Evolutionary conservation across 306 rosid genomes (phyloP).

Genomic region (Rosa lucieae): DNA sequence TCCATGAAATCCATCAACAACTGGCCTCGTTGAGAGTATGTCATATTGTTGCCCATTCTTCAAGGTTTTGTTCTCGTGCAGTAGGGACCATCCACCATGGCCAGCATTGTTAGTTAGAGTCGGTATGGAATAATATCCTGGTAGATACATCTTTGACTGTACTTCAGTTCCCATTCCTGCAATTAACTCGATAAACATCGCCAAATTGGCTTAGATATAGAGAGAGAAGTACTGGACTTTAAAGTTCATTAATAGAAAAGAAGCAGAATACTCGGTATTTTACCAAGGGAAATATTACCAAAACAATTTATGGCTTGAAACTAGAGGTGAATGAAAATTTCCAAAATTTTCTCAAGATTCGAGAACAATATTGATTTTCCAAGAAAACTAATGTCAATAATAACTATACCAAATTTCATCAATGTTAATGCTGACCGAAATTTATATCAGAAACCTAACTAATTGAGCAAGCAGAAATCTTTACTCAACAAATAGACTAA

Average conservation of each 20-base stretch:
- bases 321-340: neutral
- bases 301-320: neutral
- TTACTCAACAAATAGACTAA: neutral
- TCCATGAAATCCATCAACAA: slow-evolving; percentile 12
- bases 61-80: slow-evolving; percentile 17
- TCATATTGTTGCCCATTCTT: slow-evolving; percentile 29
- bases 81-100: slow-evolving; percentile 29
- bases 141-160: slow-evolving; percentile 31
- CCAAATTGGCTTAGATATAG: neutral
- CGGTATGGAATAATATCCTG: slow-evolving; percentile 27
- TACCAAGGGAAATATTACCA: too few relatives aligned
- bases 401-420: neutral
- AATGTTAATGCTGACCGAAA: neutral
- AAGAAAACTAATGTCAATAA: neutral
- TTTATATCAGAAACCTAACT: neutral
- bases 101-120: slow-evolving; percentile 17
- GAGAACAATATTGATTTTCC: neutral
- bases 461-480: neutral
- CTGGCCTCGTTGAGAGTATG: slow-evolving; percentile 8
- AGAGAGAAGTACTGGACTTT: neutral
- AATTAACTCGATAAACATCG: slow-evolving; percentile 1
- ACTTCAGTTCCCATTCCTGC: slow-evolving; percentile 49
- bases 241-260: neutral
- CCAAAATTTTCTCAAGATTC: neutral
- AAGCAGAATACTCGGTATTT: neutral